These are phyloP conservation scores for Hericium erinaceus DNA, from an alignment of 768 basidiomycete genomes.

Conservation along the genomic window DNA sequence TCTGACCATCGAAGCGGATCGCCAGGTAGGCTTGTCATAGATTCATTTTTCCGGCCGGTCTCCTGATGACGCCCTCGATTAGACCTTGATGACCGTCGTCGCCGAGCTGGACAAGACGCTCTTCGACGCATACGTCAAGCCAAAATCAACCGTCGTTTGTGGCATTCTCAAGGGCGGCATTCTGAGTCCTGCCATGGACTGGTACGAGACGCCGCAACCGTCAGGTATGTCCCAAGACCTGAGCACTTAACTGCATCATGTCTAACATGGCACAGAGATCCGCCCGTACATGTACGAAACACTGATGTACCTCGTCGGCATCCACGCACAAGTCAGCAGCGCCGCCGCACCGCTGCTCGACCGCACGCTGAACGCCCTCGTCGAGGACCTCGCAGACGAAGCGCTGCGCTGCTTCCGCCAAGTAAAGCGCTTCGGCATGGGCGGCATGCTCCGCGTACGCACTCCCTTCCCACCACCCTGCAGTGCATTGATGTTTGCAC, in stretches of 20 bases:
- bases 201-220: constrained; percentile 91
- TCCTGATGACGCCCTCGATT: background rate
- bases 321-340: constrained; percentile 84
- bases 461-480: background rate
- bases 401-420: constrained; percentile 81
- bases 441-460: constrained; percentile 92
- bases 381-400: constrained; percentile 76
- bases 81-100: constrained; percentile 72
- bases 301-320: constrained; percentile 79
- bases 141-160: constrained; percentile 63
- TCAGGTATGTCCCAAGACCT: constrained; percentile 46
- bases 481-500: background rate
- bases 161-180: constrained; percentile 72
- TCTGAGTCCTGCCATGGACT: constrained; percentile 74
- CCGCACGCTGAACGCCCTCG: constrained; percentile 70
- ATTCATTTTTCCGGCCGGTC: too few species aligned
- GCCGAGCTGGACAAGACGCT: constrained; percentile 81
- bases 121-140: constrained; percentile 81
- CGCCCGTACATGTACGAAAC: constrained; percentile 90
- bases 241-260: background rate
- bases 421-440: constrained; percentile 91
- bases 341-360: constrained; percentile 74
- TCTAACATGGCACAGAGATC: constrained; percentile 51
- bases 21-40: constrained; percentile 34
- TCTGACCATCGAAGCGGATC: constrained; percentile 61